These are phyloP conservation scores for Daedalea quercina DNA, from an alignment of 768 basidiomycete genomes.

Conservation along the genomic window DNA sequence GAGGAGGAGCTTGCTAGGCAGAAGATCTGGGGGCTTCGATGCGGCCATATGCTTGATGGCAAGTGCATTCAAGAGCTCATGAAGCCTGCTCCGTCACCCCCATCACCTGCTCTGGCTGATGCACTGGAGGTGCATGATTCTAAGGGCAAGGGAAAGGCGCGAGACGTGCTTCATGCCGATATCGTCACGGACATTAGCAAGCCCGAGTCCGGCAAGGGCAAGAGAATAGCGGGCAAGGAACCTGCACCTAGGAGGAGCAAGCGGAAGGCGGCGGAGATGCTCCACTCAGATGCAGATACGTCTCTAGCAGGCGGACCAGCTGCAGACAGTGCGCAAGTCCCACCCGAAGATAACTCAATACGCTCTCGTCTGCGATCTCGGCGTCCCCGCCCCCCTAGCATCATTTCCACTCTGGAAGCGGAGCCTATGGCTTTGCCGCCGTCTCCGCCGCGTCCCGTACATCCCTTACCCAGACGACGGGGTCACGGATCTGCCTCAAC, in stretches of 20 bases:
- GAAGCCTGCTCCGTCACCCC: conserved; percentile 26
- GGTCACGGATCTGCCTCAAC: conserved; percentile 1
- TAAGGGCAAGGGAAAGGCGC: conserved; percentile 36
- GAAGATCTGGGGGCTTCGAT: conserved; percentile 66
- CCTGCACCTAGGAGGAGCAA: conserved; percentile 10
- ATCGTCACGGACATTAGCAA: too few species aligned
- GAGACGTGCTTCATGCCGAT: conserved; percentile 3
- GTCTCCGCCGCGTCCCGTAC: conserved; percentile 5
- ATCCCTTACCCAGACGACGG: conserved; percentile 4
- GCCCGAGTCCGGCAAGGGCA: conserved; percentile 7
- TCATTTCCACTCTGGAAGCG: neutral
- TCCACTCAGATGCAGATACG: conserved; percentile 4
- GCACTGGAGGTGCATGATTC: conserved; percentile 11
- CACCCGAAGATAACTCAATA: conserved; percentile 32
- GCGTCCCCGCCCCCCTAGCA: conserved; percentile 12
- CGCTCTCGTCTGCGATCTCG: conserved; percentile 55
- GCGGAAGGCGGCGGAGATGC: conserved; percentile 8
- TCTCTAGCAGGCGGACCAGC: neutral
- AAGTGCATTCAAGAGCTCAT: conserved; percentile 62
- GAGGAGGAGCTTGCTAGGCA: conserved; percentile 34
- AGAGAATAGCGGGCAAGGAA: conserved; percentile 29
- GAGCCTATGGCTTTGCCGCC: neutral
- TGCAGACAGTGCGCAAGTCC: too few species aligned
- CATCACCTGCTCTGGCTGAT: neutral
- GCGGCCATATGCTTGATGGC: conserved; percentile 75